These are phyloP conservation scores for Balakata baccata DNA, from an alignment of 345 rosid genomes.

Conservation along the genomic window DNA sequence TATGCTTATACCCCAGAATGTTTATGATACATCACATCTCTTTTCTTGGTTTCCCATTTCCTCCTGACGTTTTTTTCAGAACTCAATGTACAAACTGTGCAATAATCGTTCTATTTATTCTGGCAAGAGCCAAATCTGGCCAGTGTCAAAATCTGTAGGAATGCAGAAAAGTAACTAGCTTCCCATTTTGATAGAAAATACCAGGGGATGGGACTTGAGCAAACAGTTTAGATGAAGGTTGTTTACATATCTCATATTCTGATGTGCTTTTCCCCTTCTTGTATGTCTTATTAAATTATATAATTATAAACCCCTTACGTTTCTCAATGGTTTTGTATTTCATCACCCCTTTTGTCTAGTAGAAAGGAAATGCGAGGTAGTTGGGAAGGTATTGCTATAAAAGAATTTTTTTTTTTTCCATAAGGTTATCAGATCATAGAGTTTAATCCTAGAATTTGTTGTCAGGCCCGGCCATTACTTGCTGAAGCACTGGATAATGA, in stretches of 20 bases:
- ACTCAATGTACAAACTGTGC: background rate
- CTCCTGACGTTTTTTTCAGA: background rate
- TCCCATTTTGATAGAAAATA: background rate
- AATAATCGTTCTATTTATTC: background rate
- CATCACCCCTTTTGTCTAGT: background rate
- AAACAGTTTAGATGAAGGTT: background rate
- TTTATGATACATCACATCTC: background rate
- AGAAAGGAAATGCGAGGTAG: background rate
- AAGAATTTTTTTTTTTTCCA: no score
- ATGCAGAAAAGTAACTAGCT: background rate
- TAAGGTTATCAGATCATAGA: background rate
- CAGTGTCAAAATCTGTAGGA: background rate
- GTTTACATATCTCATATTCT: background rate
- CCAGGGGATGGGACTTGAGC: background rate
- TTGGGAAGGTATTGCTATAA: background rate
- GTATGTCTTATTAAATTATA: background rate
- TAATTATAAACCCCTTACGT: background rate
- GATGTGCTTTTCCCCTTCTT: background rate
- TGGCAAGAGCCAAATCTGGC: background rate
- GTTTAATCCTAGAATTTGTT: constrained; percentile 1
- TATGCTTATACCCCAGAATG: background rate
- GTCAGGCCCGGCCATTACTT: constrained; percentile 87
- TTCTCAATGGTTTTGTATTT: background rate
- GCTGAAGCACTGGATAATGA: constrained; percentile 70
- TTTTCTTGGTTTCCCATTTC: background rate